Base-by-base conservation (phyloP, 441 rosid species). In the Cnidoscolus chayamansa region DNA sequence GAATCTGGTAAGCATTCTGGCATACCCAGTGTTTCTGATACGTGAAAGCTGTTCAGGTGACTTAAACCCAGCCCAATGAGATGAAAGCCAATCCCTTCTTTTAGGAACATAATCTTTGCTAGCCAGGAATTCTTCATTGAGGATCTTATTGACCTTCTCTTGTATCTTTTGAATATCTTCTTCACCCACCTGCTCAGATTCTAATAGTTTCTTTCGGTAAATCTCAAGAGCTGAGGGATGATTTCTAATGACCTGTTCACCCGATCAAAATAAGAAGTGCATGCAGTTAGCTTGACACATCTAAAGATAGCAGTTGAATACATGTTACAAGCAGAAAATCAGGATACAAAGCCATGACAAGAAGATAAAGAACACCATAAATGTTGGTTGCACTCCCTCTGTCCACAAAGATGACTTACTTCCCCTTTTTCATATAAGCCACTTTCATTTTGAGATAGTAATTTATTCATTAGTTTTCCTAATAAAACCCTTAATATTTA, bases 11-110 rank as follows among this genome's bases (percentile, higher is more conserved):
- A 68, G 43, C 15, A 49, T 30, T 25, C 56, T 67, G 61, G 71
- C 78, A 71, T 80, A 95, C 97, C 99, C 99, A 56, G 99, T 95
- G 80, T 95, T 95, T 70, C 98, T 79, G 76, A 91, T 73, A 65
- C 99, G 94, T 62, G 99, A 95, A 78, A 93, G 83, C 83, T 95
- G 97, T 81, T 95, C 97, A 45, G 99, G 98, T 66, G 99, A 91
- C 83, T 95, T 93, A 75, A 91, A 95, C 53, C 99, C 98, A 72
- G 90, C 74, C 99, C 99, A 95, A 75, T 93, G 90, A 74, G 99
- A 88, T 5, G 98, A 84, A 77, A 95, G 99, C 99, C 99, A 95
- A 63, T 93, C 99, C 77, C 98, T 89, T 76, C 83, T 83, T 72
- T 90, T 76, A 12, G 90, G 89, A 79, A 89, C 86, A 85, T 91